A percentile compares a stretch with the other conserved stretches of the same genome.
These are phyloP conservation scores for Dalbergia cultrata DNA, from an alignment of 306 rosid genomes.

Conservation along the genomic window DNA sequence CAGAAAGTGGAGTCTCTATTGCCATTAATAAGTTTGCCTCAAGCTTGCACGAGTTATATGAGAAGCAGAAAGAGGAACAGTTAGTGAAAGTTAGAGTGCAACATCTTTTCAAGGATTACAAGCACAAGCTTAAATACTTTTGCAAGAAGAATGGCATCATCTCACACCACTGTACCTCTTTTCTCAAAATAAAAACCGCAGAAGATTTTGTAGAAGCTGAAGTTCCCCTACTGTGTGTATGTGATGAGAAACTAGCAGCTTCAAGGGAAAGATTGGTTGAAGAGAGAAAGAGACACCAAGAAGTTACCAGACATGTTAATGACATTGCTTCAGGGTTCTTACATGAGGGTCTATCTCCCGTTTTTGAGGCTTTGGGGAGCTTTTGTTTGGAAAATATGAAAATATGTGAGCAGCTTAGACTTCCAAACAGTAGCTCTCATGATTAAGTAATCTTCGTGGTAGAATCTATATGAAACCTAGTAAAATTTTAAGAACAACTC, in stretches of 20 bases:
- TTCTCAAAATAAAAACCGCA: slow-evolving; percentile 23
- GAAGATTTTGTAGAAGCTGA: slow-evolving; percentile 7
- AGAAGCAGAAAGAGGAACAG: slow-evolving; percentile 51
- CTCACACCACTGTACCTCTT: neutral
- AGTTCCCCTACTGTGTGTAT: slow-evolving; percentile 21
- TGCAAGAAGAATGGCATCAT: slow-evolving; percentile 17
- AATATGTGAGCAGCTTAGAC: slow-evolving; percentile 46
- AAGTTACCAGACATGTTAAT: slow-evolving; percentile 40
- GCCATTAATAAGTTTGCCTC: slow-evolving; percentile 47
- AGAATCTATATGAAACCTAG: neutral
- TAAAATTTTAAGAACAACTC: neutral
- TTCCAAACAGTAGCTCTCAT: neutral
- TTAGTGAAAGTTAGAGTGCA: slow-evolving; percentile 30
- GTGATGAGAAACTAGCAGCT: slow-evolving; percentile 18
- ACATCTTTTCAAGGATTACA: slow-evolving; percentile 37
- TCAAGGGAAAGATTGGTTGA: slow-evolving; percentile 42
- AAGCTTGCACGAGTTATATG: slow-evolving; percentile 45
- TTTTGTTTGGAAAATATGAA: slow-evolving; percentile 46
- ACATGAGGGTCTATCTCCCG: slow-evolving; percentile 42
- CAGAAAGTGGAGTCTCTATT: slow-evolving; percentile 37
- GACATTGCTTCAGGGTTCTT: slow-evolving; percentile 52
- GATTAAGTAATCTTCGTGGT: slow-evolving; percentile 1
- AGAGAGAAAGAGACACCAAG: slow-evolving; percentile 36
- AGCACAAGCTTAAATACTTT: slow-evolving; percentile 27
- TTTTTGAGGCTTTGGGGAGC: slow-evolving; percentile 47